Evolutionary conservation across 495 filamentous ascomycete species (phyloP).

Genomic region (Entonaema liquescens): DNA sequence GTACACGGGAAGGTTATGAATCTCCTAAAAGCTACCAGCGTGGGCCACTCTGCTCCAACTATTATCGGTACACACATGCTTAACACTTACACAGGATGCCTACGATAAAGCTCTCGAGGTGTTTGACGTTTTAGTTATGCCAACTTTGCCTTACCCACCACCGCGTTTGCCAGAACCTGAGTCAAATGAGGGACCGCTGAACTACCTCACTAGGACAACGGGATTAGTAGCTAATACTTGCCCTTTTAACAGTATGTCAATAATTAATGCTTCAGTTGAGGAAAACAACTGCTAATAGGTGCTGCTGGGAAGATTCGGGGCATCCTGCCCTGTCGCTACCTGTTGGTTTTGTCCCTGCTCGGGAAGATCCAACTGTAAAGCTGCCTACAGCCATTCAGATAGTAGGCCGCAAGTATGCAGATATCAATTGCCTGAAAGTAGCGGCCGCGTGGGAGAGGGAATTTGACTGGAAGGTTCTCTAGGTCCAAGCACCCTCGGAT

Average conservation of each 20-base stretch:
- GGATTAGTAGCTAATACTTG: slow-evolving; percentile 64
- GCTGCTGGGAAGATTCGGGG: slow-evolving; percentile 51
- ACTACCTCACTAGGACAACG: slow-evolving; percentile 52
- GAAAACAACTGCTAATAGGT: background rate
- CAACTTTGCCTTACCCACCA: slow-evolving; percentile 50
- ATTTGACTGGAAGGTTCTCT: slow-evolving; percentile 58
- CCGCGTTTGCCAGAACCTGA: slow-evolving; percentile 32
- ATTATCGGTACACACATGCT: background rate
- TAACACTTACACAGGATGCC: slow-evolving; percentile 41
- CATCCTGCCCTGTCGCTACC: slow-evolving; percentile 67
- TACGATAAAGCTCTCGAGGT: slow-evolving; percentile 55
- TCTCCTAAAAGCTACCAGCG: slow-evolving; percentile 35
- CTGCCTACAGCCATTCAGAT: slow-evolving; percentile 68
- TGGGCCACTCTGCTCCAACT: background rate
- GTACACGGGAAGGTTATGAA: slow-evolving; percentile 47
- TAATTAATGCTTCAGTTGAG: no score
- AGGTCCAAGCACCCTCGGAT: background rate
- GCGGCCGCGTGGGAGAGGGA: slow-evolving; percentile 62
- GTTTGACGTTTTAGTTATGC: slow-evolving; percentile 60
- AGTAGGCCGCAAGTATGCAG: slow-evolving; percentile 61
- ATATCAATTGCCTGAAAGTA: slow-evolving; percentile 57
- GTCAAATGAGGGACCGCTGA: slow-evolving; percentile 45
- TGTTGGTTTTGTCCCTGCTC: slow-evolving; percentile 57
- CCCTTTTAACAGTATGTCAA: slow-evolving; percentile 56
- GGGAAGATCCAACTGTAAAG: slow-evolving; percentile 54